Conservation (phyloP, 2,329 filamentous ascomycete genomes). For the Penicillium italicum region DNA sequence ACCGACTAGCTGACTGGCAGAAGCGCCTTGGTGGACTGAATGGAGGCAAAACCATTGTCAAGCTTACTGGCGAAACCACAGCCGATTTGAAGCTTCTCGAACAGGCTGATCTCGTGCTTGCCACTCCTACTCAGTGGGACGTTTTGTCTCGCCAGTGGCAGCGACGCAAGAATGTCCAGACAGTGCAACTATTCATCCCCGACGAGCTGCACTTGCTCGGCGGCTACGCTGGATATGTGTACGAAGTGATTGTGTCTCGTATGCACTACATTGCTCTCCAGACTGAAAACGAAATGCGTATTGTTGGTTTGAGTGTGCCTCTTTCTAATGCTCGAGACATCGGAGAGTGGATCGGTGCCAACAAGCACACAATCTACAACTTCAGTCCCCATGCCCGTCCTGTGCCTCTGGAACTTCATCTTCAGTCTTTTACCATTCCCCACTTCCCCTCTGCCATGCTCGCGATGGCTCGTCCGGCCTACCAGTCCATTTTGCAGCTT, state of each 20-base stretch:
- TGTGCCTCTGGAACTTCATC: slow-evolving; percentile 84
- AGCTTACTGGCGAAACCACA: slow-evolving; percentile 88
- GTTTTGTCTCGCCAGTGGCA: slow-evolving; percentile 95
- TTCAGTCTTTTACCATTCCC: slow-evolving; percentile 92
- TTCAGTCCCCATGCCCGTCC: slow-evolving; percentile 91
- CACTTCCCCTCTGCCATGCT: slow-evolving; percentile 98
- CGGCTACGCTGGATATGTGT: slow-evolving; percentile 79
- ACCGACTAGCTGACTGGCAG: slow-evolving; percentile 78
- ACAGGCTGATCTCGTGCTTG: slow-evolving; percentile 81
- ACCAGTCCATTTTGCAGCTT: slow-evolving; percentile 81
- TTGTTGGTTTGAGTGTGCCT: slow-evolving; percentile 86
- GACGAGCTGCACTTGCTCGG: slow-evolving; percentile 94
- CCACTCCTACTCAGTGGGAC: slow-evolving; percentile 94
- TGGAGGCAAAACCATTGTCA: slow-evolving; percentile 85
- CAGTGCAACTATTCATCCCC: slow-evolving; percentile 84
- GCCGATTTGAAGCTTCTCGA: slow-evolving; percentile 87
- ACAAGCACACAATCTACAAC: slow-evolving; percentile 97
- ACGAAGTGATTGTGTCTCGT: slow-evolving; percentile 94
- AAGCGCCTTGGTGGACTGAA: slow-evolving; percentile 67
- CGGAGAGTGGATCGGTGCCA: slow-evolving; percentile 96
- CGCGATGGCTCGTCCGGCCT: slow-evolving; percentile 94
- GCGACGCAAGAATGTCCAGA: slow-evolving; percentile 89
- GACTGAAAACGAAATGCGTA: slow-evolving; percentile 77
- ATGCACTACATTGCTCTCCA: slow-evolving; percentile 96
- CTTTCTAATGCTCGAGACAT: slow-evolving; percentile 90